These are phyloP conservation scores for Babesia sp. DNA, from an alignment of 169 alveolate species.

Conservation along the genomic window DNA sequence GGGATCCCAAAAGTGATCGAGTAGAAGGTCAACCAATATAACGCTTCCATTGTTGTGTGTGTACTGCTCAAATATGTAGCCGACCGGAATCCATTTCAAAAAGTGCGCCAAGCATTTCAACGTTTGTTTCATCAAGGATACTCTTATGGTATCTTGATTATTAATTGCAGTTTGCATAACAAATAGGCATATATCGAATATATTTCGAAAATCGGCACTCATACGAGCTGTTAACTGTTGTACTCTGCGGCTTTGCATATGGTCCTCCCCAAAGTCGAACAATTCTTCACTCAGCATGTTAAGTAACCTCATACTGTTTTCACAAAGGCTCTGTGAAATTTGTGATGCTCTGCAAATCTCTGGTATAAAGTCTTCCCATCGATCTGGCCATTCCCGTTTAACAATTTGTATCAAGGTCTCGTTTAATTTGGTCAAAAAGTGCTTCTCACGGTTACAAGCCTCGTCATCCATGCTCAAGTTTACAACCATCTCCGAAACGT, in stretches of 20 bases:
- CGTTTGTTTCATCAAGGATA: conserved; percentile 86
- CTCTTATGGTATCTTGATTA: conserved; percentile 81
- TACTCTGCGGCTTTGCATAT: conserved; percentile 84
- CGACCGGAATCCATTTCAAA: conserved; percentile 93
- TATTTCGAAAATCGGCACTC: conserved; percentile 80
- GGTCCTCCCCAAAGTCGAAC: conserved; percentile 90
- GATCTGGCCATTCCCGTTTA: conserved; percentile 98
- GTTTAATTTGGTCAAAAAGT: conserved; percentile 84
- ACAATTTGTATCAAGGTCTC: conserved; percentile 86
- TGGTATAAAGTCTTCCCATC: conserved; percentile 98
- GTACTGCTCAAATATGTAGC: conserved; percentile 88
- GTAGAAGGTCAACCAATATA: conserved; percentile 73
- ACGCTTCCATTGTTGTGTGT: conserved; percentile 69
- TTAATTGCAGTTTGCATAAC: conserved; percentile 82
- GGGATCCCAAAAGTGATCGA: conserved; percentile 90
- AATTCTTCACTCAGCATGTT: conserved; percentile 95
- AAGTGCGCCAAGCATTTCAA: conserved; percentile 89
- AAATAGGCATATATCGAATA: conserved; percentile 88
- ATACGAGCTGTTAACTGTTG: conserved; percentile 78
- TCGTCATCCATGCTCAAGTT: conserved; percentile 79
- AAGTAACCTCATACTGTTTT: conserved; percentile 95
- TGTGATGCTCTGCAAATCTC: conserved; percentile 96
- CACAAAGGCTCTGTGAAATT: conserved; percentile 93
- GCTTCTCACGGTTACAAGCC: conserved; percentile 76
- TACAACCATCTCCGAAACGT: conserved; percentile 80